phyloP scores from a whole-genome alignment of 805 yeast genomes.

The Candida broadrunensis region DNA sequence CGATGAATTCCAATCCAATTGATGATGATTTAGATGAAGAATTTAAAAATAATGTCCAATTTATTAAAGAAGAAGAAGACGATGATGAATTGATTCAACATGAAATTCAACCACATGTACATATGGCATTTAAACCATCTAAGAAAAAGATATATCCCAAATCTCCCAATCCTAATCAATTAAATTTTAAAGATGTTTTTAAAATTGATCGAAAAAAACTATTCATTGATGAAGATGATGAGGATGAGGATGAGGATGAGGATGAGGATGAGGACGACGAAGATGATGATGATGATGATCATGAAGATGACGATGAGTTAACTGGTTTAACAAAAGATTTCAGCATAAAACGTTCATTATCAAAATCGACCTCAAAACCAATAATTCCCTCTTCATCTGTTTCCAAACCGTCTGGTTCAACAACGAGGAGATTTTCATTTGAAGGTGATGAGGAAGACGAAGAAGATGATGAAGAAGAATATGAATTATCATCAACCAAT shows the following conservation, averaged over 20 bases:
- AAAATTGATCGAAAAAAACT: slow-evolving; percentile 16
- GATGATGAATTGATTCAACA: slow-evolving; percentile 9
- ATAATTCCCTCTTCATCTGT: background rate
- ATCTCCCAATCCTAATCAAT: slow-evolving; percentile 36
- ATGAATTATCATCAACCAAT: slow-evolving; percentile 7
- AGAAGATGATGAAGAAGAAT: slow-evolving; percentile 20
- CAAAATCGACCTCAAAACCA: background rate
- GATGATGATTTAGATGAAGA: slow-evolving; percentile 2
- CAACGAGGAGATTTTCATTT: background rate
- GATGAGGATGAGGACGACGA: slow-evolving; percentile 19
- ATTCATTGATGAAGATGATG: slow-evolving; percentile 9
- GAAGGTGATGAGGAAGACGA: slow-evolving; percentile 9
- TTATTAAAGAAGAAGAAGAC: slow-evolving; percentile 10
- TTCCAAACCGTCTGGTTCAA: background rate
- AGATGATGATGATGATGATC: slow-evolving; percentile 15
- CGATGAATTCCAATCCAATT: slow-evolving; percentile 24
- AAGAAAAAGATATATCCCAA: slow-evolving; percentile 45
- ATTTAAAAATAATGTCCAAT: slow-evolving; percentile 15
- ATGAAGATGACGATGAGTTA: slow-evolving; percentile 20
- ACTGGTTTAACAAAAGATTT: slow-evolving; percentile 15
- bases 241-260: slow-evolving; percentile 11
- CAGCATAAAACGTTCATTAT: slow-evolving; percentile 8
- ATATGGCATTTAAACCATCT: slow-evolving; percentile 27
- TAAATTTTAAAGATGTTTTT: slow-evolving; percentile 32
- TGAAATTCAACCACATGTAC: background rate